Base-by-base conservation (phyloP, 202 grass and related monocot genomes). In the Hordeum pubiflorum region DNA sequence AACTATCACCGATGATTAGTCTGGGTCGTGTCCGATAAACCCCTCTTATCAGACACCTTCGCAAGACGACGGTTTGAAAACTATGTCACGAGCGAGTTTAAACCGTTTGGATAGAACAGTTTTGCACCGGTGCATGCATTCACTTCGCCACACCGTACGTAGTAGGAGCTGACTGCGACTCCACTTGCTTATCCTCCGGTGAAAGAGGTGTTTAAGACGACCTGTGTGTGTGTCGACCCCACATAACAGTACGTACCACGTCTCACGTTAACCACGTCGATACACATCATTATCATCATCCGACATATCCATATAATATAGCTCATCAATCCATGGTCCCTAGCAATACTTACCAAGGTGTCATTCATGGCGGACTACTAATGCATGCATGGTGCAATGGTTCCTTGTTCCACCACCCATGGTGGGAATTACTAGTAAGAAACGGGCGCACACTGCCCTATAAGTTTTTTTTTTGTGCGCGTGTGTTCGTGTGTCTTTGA, bases 241-340 rank as follows among this genome's bases (percentile, higher is more conserved):
- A 46, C 43, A 0, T 14, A 14, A 14, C 12, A 14, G 4, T 46
- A 14, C 4, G 43, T 46, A 46, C 43, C 18, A 54, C 10, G 36
- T 20, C 63, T 69, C 86, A 85, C 69, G 82, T 88, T 76, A 79
- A 54, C 54, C 69, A 63, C 59, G 71, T 91, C 79, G 82, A 91
- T 82, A 73, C 74, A 33, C 44, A 78, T 3, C 58, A 79, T 69
- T 13, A 20, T 24, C 5, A 24, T 32, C 33, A 34, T 1, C 44
- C 13, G 13, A 48, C 44, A 48, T 15, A 15, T 48, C 44, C 43
- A 44, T 44, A 44, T 48, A 17, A 48, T 15, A 48, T 48, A 48
- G 44, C 44, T 4, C 14, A 48, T 48, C 13, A 48, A 15, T 31
- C 38, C 5, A 57, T 10, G 15, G 27, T 0, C 13, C 44, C 13